Conservation (phyloP, 139 green algal genomes). For the Closterium sp. region DNA sequence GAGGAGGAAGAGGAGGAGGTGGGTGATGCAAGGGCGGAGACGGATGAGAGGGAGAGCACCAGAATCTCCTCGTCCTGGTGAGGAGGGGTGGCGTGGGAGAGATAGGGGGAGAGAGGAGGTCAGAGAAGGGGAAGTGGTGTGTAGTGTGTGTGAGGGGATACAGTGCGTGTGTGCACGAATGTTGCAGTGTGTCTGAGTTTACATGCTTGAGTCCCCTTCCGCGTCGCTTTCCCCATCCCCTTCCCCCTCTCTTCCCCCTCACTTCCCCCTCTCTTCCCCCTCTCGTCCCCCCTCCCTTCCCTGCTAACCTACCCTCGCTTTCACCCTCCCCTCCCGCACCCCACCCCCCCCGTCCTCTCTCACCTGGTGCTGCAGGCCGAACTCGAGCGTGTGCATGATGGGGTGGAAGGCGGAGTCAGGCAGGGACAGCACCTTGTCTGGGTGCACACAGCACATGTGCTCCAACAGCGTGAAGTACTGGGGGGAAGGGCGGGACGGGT, state of each 20-base stretch:
- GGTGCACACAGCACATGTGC: constrained; percentile 75
- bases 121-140: not conserved
- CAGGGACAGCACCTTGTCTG: constrained; percentile 65
- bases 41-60: not conserved
- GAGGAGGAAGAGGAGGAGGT: not conserved
- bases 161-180: not conserved
- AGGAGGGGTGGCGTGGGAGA: not conserved
- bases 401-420: constrained; percentile 32
- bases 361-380: constrained; percentile 47
- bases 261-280: too few species aligned
- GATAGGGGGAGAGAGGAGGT: too few species aligned
- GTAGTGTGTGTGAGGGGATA: not conserved
- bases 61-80: not conserved
- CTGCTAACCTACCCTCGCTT: not conserved
- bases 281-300: too few species aligned
- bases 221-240: not conserved
- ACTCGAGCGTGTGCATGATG: constrained; percentile 64
- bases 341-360: not conserved
- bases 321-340: not conserved
- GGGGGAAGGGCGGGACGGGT: not conserved
- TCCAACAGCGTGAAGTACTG: constrained; percentile 76
- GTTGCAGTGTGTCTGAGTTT: too few species aligned
- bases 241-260: not conserved
- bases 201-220: too few species aligned
- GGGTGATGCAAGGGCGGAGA: not conserved